Evolutionary conservation across 495 filamentous ascomycete genomes (phyloP).

Genomic region (Aspergillus sclerotiicarbonarius): DNA sequence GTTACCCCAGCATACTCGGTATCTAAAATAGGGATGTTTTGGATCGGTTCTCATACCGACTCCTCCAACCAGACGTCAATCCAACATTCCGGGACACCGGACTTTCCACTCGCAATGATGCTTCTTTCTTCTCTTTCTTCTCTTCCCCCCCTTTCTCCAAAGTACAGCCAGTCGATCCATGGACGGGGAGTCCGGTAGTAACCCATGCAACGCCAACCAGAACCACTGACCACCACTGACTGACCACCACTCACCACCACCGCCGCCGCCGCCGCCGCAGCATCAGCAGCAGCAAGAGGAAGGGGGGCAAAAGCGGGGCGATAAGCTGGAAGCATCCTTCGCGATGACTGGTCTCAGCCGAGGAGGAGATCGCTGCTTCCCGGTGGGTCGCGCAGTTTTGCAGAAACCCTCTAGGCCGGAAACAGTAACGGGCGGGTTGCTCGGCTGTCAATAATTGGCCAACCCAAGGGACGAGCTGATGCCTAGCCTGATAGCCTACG

Average conservation of each 20-base stretch:
- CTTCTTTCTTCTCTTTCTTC: constrained; percentile 4
- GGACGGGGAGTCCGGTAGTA: constrained; percentile 12
- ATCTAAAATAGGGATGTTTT: neutral
- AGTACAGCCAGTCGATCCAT: constrained; percentile 7
- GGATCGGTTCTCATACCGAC: neutral
- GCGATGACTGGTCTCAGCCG: constrained; percentile 16
- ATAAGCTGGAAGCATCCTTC: constrained; percentile 18
- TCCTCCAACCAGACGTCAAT: neutral
- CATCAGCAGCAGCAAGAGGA: neutral
- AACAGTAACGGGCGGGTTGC: constrained; percentile 10
- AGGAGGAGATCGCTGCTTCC: constrained; percentile 17
- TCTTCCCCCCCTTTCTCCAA: neutral
- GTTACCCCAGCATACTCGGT: neutral
- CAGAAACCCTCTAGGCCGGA: constrained; percentile 19
- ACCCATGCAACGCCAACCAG: constrained; percentile 9
- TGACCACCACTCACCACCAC: neutral
- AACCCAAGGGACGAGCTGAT: constrained; percentile 11
- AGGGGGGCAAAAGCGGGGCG: constrained; percentile 20
- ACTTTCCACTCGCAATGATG: neutral
- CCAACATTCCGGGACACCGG: neutral
- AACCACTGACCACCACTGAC: neutral
- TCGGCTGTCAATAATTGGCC: constrained; percentile 12
- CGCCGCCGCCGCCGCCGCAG: neutral
- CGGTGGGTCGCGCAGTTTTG: constrained; percentile 11
- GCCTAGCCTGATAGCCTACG: constrained; percentile 20